Percentiles rank a stretch among this genome's conserved stretches.
Evolutionary conservation across 208 protist genomes (phyloP).

Genomic region (Leishmania arabica): DNA sequence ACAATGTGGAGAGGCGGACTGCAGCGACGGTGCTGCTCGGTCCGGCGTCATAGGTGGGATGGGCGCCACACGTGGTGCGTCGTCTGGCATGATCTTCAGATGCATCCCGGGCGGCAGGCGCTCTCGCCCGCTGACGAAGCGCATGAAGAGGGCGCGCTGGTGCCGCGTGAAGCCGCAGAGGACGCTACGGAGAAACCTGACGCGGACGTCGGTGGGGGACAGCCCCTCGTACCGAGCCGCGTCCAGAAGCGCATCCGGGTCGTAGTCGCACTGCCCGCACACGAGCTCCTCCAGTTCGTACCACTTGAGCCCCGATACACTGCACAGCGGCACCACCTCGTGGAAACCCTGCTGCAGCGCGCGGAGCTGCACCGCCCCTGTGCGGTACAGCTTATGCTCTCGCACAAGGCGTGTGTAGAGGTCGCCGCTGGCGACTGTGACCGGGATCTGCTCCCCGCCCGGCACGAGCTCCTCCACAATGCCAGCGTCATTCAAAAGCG

Average conservation of each 20-base stretch:
- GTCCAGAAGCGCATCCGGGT: conserved; percentile 86
- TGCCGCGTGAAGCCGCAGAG: conserved; percentile 79
- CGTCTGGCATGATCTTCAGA: conserved; percentile 84
- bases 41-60: conserved; percentile 16
- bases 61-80: conserved; percentile 1
- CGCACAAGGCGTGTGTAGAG: conserved; percentile 67
- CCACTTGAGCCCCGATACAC: conserved; percentile 82
- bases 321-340: conserved; percentile 77
- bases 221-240: conserved; percentile 83
- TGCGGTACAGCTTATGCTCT: conserved; percentile 54
- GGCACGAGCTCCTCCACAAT: conserved; percentile 58
- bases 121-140: conserved; percentile 92
- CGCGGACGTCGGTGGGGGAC: conserved; percentile 44
- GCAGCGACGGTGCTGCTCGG: neutral
- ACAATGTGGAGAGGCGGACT: neutral
- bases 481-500: conserved; percentile 52
- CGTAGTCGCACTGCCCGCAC: conserved; percentile 90
- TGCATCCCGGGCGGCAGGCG: conserved; percentile 76
- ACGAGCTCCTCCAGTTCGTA: conserved; percentile 91
- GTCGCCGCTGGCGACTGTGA: conserved; percentile 58
- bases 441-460: conserved; percentile 52
- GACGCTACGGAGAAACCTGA: conserved; percentile 82
- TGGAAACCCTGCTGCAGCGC: conserved; percentile 88
- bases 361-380: conserved; percentile 48
- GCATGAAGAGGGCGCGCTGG: conserved; percentile 87